Evolutionary conservation across 2,329 filamentous ascomycete species (phyloP), one percentile per base, ranked within the genome.

Genomic region (Neofusicoccum parvum): DNA sequence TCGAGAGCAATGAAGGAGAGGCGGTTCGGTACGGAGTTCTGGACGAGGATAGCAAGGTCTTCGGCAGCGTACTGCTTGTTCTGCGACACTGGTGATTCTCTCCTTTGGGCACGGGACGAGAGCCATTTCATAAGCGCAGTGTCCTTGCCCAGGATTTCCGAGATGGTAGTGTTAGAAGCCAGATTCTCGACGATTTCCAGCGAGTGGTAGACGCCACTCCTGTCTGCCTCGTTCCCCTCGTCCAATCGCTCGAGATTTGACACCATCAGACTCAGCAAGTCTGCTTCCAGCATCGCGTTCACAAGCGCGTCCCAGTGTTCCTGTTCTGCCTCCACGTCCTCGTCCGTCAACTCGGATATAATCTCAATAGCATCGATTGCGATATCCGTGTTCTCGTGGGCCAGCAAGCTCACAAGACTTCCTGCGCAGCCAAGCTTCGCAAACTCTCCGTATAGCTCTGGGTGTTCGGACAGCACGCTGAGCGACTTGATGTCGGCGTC

Each of bases 1-100:
- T 96, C 89, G 0, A 90, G 79, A 20, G 37, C 12, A 43, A 87
- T 86, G 5, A 97, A 81, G 53, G 84, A 84, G 23, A 80, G 80
- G 50, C 91, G 83, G 71, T 92, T 93, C 43, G 85, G 78, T 0
- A 85, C 69, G 3, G 91, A 92, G 1, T 88, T 88, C 76, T 97
- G 94, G 17, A 94, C 84, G 9, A 99, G 81, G 64, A 99, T 95
- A 12, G 94, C 93, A 2, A 99, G 82, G 7, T 98, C 87, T 78
- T 99, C 95, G 15, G 94, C 92, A 0, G 93, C 87, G 75, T 98
- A 99, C 76, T 97, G 94, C 75, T 95, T 96, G 75, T 99, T 99
- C 75, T 99, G 95, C 5, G 87, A 85, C 0, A 96, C 87, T 0
- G 83, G 81, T 3, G 80, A 81, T 75, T 97, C 92, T 59, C 85